Evolutionary conservation across 345 rosid genomes (phyloP), one percentile per base, ranked within the genome.

Genomic region (Citrus sinensis): DNA sequence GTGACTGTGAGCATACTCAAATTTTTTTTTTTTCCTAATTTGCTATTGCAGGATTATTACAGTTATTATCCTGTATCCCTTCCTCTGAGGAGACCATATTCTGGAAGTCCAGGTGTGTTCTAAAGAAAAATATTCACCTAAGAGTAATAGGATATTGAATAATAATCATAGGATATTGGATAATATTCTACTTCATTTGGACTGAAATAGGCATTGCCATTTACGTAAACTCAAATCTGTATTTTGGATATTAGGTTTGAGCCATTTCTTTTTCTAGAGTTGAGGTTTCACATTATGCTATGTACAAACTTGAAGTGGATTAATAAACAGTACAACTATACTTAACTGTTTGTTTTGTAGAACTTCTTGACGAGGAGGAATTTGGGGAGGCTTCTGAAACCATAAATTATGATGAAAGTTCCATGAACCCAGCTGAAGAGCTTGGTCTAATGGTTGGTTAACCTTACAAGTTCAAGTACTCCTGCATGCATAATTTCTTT

Each of bases 1-100:
- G 24, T 55, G 17, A 16, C 22, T 16, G 22, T 6, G 2, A 16
- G 6, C 42, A 25, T 63, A 59, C 32, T 64, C 19, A 71, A 42
- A 60, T 25, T 29, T 20, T 72, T 54, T 61, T 61, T 66, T 37
- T 22, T n/a, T 9, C 13, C 1, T 49, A 42, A 46, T 70, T 64
- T 70, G 70, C 65, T 82, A 73, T 30, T 61, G 78, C 87, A 95
- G 98, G 93, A 93, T 76, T 92, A 92, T 86, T 87, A 88, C 85
- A 85, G 90, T 82, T 65, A 95, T 81, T 95, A 91, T 81, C 98
- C 98, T 1, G 87, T 86, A 63, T 82, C 90, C 70, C 93, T 90
- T 87, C 98, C 98, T 29, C 10, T 90, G 82, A 89, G 98, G 79
- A 89, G 89, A 81, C 95, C 95, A 13, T 90, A 92, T 77, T 81